Percentiles rank a stretch among this genome's conserved stretches.
Conservation (phyloP, 2,329 filamentous ascomycete genomes). For the Orbilia javanica region DNA sequence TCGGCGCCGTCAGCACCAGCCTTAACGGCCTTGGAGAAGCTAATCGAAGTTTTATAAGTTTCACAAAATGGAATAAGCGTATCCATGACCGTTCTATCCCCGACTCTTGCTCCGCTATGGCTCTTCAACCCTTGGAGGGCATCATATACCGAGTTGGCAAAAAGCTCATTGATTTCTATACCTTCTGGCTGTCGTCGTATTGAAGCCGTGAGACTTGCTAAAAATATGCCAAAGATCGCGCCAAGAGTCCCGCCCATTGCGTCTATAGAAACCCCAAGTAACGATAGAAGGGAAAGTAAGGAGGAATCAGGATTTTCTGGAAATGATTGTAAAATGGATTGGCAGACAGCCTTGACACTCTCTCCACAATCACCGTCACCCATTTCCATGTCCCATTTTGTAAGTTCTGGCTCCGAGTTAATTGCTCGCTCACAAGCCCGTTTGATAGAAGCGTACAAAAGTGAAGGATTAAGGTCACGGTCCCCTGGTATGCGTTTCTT, state of each 20-base stretch:
- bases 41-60: constrained; percentile 72
- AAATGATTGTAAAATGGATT: constrained; percentile 69
- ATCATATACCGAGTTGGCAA: constrained; percentile 64
- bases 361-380: constrained; percentile 93
- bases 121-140: constrained; percentile 79
- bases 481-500: constrained; percentile 60
- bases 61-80: constrained; percentile 89
- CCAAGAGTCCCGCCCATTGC: constrained; percentile 75
- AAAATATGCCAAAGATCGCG: constrained; percentile 81
- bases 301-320: constrained; percentile 65
- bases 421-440: constrained; percentile 71
- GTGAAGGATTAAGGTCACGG: constrained; percentile 44
- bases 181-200: constrained; percentile 51
- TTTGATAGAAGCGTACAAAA: constrained; percentile 70
- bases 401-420: constrained; percentile 74
- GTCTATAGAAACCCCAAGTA: constrained; percentile 68
- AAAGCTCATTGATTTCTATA: constrained; percentile 43
- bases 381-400: constrained; percentile 80
- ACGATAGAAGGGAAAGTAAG: constrained; percentile 66
- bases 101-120: constrained; percentile 90
- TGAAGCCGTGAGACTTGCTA: constrained; percentile 82
- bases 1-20: constrained; percentile 82
- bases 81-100: constrained; percentile 91
- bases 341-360: constrained; percentile 86
- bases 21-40: constrained; percentile 78